phyloP scores from a whole-genome alignment of 176 grass and related monocot species.

The Poa pratensis region DNA sequence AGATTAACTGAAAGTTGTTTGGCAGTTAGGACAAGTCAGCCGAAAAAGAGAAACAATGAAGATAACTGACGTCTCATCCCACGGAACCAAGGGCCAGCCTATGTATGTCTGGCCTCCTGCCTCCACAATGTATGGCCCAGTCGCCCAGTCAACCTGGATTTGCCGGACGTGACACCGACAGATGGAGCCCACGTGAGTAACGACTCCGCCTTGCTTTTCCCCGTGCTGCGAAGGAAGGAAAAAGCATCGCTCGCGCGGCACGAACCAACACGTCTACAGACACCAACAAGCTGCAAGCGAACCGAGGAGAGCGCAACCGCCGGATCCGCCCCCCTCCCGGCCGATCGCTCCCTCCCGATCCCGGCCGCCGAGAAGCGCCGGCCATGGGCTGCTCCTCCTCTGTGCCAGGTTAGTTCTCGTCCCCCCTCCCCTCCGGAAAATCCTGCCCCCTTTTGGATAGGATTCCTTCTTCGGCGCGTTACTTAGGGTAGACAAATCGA shows the following conservation, averaged over 20 bases:
- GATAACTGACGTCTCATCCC: no score
- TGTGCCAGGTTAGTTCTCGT: conserved; percentile 70
- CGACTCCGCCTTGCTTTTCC: conserved; percentile 5
- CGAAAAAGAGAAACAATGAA: no score
- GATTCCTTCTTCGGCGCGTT: not conserved
- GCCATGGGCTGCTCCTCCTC: conserved; percentile 84
- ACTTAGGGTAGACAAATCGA: not conserved
- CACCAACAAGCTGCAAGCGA: conserved; percentile 4
- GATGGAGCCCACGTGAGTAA: not conserved
- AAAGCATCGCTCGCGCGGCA: conserved; percentile 1
- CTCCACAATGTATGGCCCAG: no score
- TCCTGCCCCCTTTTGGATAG: not conserved
- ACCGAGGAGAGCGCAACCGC: not conserved
- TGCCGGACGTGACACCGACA: not conserved
- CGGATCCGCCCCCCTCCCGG: conserved; percentile 11
- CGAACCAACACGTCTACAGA: no score
- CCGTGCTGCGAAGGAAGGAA: no score
- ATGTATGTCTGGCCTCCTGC: no score
- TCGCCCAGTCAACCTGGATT: no score
- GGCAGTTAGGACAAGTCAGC: no score
- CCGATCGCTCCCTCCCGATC: not conserved
- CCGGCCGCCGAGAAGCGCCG: not conserved
- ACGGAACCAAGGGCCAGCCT: no score
- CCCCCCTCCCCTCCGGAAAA: not conserved
- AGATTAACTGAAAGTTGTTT: no score